These are phyloP conservation scores for Paramecium pentaurelia DNA, from an alignment of 73 alveolate genomes.

Conservation along the genomic window DNA sequence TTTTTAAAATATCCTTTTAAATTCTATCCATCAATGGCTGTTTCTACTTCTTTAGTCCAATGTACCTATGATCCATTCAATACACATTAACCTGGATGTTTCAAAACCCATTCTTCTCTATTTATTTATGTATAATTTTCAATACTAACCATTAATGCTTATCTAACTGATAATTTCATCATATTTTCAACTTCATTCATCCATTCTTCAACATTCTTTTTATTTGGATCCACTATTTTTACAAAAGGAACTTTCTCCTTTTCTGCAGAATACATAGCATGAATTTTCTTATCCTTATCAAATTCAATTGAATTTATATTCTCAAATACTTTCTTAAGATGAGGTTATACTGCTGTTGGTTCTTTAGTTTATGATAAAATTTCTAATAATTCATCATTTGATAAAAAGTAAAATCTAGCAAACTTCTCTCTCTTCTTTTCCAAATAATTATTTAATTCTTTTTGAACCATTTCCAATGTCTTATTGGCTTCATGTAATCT, in stretches of 20 bases:
- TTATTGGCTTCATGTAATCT: conserved; percentile 97
- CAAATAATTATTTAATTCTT: conserved; percentile 91
- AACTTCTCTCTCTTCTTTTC: conserved; percentile 96
- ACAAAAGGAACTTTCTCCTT: conserved; percentile 83
- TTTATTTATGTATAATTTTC: conserved; percentile 89
- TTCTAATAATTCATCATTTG: conserved; percentile 96
- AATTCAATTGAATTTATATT: conserved; percentile 90
- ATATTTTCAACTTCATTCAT: conserved; percentile 99
- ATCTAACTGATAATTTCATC: conserved; percentile 96
- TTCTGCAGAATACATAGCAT: conserved; percentile 84
- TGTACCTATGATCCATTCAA: conserved; percentile 96
- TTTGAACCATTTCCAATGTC: conserved; percentile 93
- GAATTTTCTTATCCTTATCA: conserved; percentile 78
- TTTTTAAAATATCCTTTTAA: conserved; percentile 76
- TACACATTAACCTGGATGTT: conserved; percentile 98
- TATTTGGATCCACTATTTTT: conserved; percentile 91
- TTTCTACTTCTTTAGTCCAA: conserved; percentile 99
- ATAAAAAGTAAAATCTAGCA: conserved; percentile 97
- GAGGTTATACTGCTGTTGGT: conserved; percentile 80
- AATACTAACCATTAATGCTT: conserved; percentile 78
- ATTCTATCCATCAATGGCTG: conserved; percentile 85
- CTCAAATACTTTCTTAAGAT: conserved; percentile 89
- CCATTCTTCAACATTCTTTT: conserved; percentile 99
- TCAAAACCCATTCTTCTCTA: conserved; percentile 98
- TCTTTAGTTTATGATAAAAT: conserved; percentile 95